Evolutionary conservation across 2,329 filamentous ascomycete genomes (phyloP).

Genomic region (Trichoderma sp.): DNA sequence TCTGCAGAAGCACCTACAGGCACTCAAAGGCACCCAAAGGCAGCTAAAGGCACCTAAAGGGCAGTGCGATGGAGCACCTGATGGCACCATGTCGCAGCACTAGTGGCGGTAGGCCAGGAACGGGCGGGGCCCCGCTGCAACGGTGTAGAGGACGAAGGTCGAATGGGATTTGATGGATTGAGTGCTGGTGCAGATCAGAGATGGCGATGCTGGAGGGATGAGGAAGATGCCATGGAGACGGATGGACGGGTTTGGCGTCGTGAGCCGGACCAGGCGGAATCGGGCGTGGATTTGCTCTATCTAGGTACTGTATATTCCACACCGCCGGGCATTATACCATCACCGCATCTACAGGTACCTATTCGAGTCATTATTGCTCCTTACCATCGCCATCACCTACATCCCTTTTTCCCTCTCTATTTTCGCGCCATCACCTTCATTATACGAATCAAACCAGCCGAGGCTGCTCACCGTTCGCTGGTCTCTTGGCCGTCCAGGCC

Average conservation of each 20-base stretch:
- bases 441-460: neutral
- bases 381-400: neutral
- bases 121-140: constrained; percentile 17
- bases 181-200: neutral
- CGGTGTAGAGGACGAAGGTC: neutral
- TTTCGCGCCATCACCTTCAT: neutral
- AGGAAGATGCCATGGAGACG: neutral
- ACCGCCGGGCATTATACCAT: neutral
- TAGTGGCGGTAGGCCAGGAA: constrained; percentile 19
- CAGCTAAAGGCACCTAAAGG: neutral
- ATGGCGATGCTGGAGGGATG: neutral
- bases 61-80: neutral
- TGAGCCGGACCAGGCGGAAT: neutral
- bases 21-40: neutral
- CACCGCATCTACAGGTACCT: neutral
- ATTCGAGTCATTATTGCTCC: neutral
- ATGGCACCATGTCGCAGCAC: constrained; percentile 14
- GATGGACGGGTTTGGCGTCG: neutral
- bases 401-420: neutral
- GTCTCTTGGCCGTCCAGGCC: neutral
- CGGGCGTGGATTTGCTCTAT: neutral
- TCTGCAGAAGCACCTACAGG: neutral
- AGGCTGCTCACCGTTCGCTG: neutral
- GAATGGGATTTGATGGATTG: neutral
- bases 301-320: too few species aligned